These are phyloP conservation scores for Dactylonectria estremocensis DNA, from an alignment of 2,329 filamentous ascomycete species.

Conservation along the genomic window DNA sequence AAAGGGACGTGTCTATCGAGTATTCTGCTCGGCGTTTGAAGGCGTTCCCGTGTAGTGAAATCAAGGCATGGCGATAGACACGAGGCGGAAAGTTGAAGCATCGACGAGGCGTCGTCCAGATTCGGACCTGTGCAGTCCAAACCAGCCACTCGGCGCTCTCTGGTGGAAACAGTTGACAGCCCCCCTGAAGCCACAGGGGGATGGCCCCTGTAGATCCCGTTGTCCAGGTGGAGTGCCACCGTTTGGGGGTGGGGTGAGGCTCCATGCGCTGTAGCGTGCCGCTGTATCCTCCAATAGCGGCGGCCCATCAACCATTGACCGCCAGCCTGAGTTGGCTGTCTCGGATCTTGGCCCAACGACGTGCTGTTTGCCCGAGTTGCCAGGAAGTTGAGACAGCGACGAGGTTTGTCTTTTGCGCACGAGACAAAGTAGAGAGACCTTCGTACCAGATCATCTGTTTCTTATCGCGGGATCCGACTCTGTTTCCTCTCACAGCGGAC, in stretches of 20 bases:
- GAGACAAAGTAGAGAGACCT: neutral
- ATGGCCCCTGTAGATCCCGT: slow-evolving; percentile 3
- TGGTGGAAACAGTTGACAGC: neutral
- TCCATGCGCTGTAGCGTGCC: slow-evolving; percentile 27
- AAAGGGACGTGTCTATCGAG: neutral
- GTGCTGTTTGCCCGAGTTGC: slow-evolving; percentile 6
- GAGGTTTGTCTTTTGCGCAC: neutral
- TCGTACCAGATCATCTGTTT: neutral
- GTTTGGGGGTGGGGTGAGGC: slow-evolving; percentile 17
- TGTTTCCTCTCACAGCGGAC: neutral
- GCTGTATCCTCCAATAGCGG: slow-evolving; percentile 21
- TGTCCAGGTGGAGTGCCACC: slow-evolving; percentile 16
- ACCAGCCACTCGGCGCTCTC: neutral
- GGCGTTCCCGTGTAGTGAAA: neutral
- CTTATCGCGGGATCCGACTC: neutral
- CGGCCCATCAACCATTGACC: slow-evolving; percentile 35
- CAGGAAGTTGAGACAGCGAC: too few species aligned
- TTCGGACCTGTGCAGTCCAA: neutral
- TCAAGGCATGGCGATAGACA: neutral
- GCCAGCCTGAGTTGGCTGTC: slow-evolving; percentile 34
- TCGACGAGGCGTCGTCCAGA: neutral
- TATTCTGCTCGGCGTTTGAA: neutral
- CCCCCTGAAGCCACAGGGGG: slow-evolving; percentile 9
- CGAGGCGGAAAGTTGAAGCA: neutral
- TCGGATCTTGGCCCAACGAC: slow-evolving; percentile 43